A percentile compares a stretch with the other conserved stretches of the same genome.
phyloP scores from a whole-genome alignment of 805 yeast species.

The Candida khao-thaluensis region DNA sequence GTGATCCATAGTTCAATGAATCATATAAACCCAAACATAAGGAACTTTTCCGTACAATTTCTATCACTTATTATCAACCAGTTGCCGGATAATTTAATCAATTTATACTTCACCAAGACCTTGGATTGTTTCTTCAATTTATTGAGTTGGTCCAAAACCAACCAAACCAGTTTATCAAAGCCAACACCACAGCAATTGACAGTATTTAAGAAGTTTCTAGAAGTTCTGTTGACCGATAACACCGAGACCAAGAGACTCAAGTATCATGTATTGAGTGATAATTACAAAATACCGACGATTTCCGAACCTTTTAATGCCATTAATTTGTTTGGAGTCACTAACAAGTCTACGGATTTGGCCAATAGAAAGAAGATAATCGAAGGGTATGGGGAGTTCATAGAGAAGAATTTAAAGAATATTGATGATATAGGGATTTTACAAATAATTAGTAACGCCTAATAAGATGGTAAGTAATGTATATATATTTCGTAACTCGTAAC shows the following conservation, averaged over 20 bases:
- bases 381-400: slow-evolving; percentile 1
- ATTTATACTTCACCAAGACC: slow-evolving; percentile 67
- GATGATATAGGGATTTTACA: slow-evolving; percentile 2
- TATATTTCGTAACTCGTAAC: neutral
- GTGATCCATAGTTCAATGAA: slow-evolving; percentile 92
- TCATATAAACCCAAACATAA: slow-evolving; percentile 73
- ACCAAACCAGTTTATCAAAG: slow-evolving; percentile 24
- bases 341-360: slow-evolving; percentile 15
- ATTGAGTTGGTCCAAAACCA: slow-evolving; percentile 66
- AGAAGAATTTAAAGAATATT: slow-evolving; percentile 5
- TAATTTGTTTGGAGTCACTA: slow-evolving; percentile 49
- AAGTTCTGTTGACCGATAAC: slow-evolving; percentile 35
- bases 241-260: slow-evolving; percentile 16
- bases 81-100: slow-evolving; percentile 54
- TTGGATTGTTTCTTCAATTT: slow-evolving; percentile 66
- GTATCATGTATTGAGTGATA: slow-evolving; percentile 48
- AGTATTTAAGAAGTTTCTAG: slow-evolving; percentile 44
- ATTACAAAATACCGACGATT: slow-evolving; percentile 53
- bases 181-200: slow-evolving; percentile 42
- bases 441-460: neutral
- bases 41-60: slow-evolving; percentile 73
- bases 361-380: slow-evolving; percentile 16
- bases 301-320: slow-evolving; percentile 67
- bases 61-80: slow-evolving; percentile 56
- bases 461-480: no score